Percentiles rank a stretch among this genome's conserved stretches.
Conservation (phyloP, 2,329 filamentous ascomycete genomes). For the Arthrobotrys musiformis region DNA sequence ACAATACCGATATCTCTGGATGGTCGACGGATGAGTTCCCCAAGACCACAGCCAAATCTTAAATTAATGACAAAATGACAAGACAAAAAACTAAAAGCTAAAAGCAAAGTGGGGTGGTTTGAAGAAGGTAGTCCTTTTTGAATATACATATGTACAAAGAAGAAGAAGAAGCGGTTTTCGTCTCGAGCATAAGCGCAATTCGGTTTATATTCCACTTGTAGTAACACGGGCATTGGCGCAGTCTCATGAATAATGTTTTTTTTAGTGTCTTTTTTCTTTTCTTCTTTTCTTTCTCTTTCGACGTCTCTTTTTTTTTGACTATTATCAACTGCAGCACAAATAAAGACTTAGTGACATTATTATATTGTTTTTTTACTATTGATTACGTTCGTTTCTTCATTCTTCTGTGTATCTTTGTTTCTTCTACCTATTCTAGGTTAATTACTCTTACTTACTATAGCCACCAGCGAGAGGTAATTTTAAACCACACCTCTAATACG, state of each 20-base stretch:
- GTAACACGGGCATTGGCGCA: conserved; percentile 53
- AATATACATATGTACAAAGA: conserved; percentile 53
- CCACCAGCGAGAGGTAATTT: neutral
- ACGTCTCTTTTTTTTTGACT: conserved; percentile 13
- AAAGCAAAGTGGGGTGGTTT: conserved; percentile 10
- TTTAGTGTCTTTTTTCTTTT: conserved; percentile 11
- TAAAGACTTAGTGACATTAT: conserved; percentile 41
- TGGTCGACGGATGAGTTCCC: conserved; percentile 45
- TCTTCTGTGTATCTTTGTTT: conserved; percentile 13
- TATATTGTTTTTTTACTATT: conserved; percentile 7
- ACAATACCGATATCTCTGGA: conserved; percentile 54
- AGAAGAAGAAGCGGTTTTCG: conserved; percentile 34
- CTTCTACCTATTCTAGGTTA: neutral
- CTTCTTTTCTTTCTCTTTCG: conserved; percentile 2
- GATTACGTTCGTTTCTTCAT: conserved; percentile 20
- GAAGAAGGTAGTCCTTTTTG: conserved; percentile 17
- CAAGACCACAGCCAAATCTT: neutral
- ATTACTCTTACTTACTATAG: conserved; percentile 1
- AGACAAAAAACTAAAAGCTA: conserved; percentile 13
- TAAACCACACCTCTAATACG: neutral
- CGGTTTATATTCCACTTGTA: conserved; percentile 45
- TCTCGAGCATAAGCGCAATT: conserved; percentile 54
- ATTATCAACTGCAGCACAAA: conserved; percentile 34
- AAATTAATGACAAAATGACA: conserved; percentile 23
- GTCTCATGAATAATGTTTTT: conserved; percentile 52